Evolutionary conservation across 306 rosid genomes (phyloP), one percentile per base, ranked within the genome.

Genomic region (Gleditsia sinensis): DNA sequence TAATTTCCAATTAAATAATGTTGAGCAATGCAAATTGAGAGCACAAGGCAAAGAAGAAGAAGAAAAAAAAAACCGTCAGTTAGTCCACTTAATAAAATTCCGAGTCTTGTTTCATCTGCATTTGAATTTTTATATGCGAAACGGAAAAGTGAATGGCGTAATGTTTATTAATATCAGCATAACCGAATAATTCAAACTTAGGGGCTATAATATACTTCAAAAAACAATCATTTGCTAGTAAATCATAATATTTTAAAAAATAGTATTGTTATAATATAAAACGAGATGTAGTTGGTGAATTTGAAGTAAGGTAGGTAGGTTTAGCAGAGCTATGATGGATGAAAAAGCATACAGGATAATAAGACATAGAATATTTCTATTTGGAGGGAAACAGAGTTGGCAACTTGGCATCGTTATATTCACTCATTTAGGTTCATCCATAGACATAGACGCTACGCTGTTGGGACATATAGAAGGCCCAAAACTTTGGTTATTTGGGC

Each of bases 401-500:
- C 49, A 21, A 36, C 51, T 69, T 36, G 37, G 8, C 51, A 21
- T 34, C 28, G 19, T 23, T 4, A 20, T 53, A 42, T 51, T 23
- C 34, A 34, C 57, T 34, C 23, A 55, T 54, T 40, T 42, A 58
- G 7, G 12, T 20, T 3, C 19, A 43, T 39, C 13, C 45, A 10
- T 10, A n/a, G n/a, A n/a, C 42, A 10, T 19, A 6, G 56, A 6
- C 25, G 8, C 56, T 64, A 40, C 14, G 16, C 48, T 0, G 1
- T 34, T 60, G 17, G 67, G 40, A 25, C n/a, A 14, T 67, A 3
- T 27, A 9, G 0, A 25, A 27, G 77, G 68, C 77, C 68, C 68
- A 57, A 28, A 42, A 27, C 28, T 5, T 54, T 3, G 9, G 16
- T 11, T 19, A 14, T 19, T 0, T 17, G 42, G 56, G 1, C 0